Evolutionary conservation across 2,329 filamentous ascomycete genomes (phyloP), one percentile per base, ranked within the genome.

Genomic region (Epichloe brachyelytri): DNA sequence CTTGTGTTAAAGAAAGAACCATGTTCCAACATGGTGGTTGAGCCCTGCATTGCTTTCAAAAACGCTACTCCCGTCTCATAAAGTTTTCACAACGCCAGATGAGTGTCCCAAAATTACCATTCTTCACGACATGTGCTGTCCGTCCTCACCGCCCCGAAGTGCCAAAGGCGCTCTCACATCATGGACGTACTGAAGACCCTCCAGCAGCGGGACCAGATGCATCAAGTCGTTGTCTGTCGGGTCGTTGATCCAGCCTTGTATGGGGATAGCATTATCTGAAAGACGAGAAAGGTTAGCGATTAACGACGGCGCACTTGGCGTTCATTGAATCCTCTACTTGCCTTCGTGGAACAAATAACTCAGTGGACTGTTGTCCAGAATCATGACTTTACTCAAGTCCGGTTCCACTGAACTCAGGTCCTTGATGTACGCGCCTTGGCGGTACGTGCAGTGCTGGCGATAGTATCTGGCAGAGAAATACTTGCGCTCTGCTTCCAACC

Each of bases 261-360:
- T 97, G 3, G 93, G 93, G 62, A 98, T 96, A 48, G 93, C 93
- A 71, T 98, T 98, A 68, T 98, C 93, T 98, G 62, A 5, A 52
- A 19, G 34, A 43, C 53, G 51, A 40, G 19, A 43, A 17, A 20
- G 33, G 41, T 49, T 50, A 47, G 26, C 26, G 30, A 36, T 19
- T 2, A 20, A 26, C 26, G n/a, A 15, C 8, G 20, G 37, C 30
- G 19, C 34, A 26, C 45, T 17, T 34, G 43, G 19, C 39, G 7
- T 41, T 41, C 39, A 41, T 11, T 14, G n/a, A 12, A 30, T 19
- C 22, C 19, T 15, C 14, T 37, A 64, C 79, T 64, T 72, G 93
- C 93, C 91, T 83, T 95, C 89, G 65, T 97, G 91, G 70, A 97
- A 97, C 71, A 96, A 87, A 71, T 97, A 98, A 71, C 90, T 96